Evolutionary conservation across 2,329 filamentous ascomycete species (phyloP).

Genomic region (Exophiala dermatitidis): DNA sequence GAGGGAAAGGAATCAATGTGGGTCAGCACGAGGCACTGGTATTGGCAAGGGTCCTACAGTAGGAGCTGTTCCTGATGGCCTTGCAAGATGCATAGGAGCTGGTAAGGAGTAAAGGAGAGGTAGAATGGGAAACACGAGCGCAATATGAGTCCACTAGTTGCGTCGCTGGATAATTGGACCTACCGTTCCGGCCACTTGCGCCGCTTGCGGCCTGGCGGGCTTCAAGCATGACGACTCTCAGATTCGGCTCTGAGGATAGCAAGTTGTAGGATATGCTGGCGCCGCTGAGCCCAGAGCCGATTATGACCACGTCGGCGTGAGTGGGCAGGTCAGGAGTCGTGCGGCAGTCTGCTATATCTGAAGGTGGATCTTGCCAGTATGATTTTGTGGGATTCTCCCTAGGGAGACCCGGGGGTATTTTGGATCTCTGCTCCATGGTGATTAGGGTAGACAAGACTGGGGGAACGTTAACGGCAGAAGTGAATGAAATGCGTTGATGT

Average conservation of each 20-base stretch:
- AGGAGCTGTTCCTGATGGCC: too few relatives aligned
- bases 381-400: slow-evolving; percentile 32
- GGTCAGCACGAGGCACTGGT: too few relatives aligned
- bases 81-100: too few relatives aligned
- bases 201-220: slow-evolving; percentile 35
- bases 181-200: slow-evolving; percentile 31
- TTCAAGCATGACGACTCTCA: slow-evolving; percentile 36
- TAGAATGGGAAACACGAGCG: neutral
- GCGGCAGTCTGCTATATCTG: slow-evolving; percentile 26
- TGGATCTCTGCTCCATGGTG: slow-evolving; percentile 13
- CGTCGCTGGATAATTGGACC: neutral
- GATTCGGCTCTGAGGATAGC: slow-evolving; percentile 23
- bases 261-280: slow-evolving; percentile 32
- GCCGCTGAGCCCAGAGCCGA: slow-evolving; percentile 38
- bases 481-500: too few relatives aligned
- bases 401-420: slow-evolving; percentile 31
- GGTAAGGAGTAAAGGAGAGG: too few relatives aligned
- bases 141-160: neutral
- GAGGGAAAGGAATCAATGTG: too few relatives aligned
- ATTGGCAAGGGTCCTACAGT: too few relatives aligned
- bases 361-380: slow-evolving; percentile 31
- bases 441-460: neutral
- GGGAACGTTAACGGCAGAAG: neutral
- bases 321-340: slow-evolving; percentile 25
- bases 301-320: slow-evolving; percentile 32